These are phyloP conservation scores for Luffa acutangula DNA, from an alignment of 306 rosid genomes.

Conservation along the genomic window DNA sequence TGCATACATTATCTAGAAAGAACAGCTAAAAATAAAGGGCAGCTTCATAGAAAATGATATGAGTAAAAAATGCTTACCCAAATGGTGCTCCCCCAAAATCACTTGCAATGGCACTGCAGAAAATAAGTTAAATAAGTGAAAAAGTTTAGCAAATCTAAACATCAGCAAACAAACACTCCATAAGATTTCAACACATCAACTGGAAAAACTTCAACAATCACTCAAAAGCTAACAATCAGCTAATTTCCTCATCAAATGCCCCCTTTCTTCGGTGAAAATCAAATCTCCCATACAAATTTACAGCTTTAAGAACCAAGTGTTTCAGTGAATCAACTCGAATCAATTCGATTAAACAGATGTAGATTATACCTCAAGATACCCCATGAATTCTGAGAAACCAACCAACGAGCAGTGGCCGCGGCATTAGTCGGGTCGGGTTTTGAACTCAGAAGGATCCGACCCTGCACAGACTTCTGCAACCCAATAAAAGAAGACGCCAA, in stretches of 20 bases:
- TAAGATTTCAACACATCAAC: not conserved
- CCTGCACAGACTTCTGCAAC: constrained; percentile 14
- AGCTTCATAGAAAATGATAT: not conserved
- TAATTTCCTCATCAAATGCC: not conserved
- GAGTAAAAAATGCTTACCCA: constrained; percentile 42
- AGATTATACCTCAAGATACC: constrained; percentile 55
- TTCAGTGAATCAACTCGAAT: not conserved
- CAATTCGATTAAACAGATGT: not conserved
- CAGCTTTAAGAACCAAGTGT: not conserved
- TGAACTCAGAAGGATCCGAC: constrained; percentile 21
- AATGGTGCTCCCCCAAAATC: constrained; percentile 89
- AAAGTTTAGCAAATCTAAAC: not conserved
- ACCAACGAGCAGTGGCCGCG: constrained; percentile 78
- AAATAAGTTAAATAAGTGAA: not conserved
- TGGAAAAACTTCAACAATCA: not conserved
- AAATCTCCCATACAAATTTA: not conserved
- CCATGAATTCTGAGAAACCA: constrained; percentile 63
- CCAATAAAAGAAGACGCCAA: constrained; percentile 15
- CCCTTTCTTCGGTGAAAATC: not conserved
- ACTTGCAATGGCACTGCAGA: constrained; percentile 71
- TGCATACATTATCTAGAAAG: not conserved
- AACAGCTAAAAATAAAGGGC: not conserved
- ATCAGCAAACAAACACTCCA: not conserved
- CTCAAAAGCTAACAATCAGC: not conserved
- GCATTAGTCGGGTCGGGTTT: constrained; percentile 65